phyloP scores from a whole-genome alignment of 1,284 basidiomycete genomes.

The Crucibulum parvulum region DNA sequence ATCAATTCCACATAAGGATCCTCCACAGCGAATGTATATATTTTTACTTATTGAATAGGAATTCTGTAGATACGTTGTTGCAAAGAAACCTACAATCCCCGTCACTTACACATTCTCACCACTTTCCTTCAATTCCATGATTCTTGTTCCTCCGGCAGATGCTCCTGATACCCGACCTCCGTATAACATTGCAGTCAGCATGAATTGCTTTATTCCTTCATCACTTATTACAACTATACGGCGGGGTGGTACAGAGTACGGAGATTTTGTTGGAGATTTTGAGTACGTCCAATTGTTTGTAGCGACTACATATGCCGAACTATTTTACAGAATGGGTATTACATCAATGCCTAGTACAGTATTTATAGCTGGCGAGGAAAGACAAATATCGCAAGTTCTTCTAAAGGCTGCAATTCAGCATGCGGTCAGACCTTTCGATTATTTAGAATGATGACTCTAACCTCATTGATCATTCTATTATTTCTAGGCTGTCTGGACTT shows the following conservation, averaged over 20 bases:
- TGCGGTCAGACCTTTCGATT: no score
- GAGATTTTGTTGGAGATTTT: slow-evolving; percentile 43
- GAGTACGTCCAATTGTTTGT: slow-evolving; percentile 32
- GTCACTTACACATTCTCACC: slow-evolving; percentile 37
- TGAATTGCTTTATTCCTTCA: slow-evolving; percentile 47
- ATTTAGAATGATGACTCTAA: no score
- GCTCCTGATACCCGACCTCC: slow-evolving; percentile 31
- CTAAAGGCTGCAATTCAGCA: no score
- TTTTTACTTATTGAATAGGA: no score
- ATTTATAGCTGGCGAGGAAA: no score
- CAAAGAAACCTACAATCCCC: slow-evolving; percentile 12
- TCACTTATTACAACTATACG: slow-evolving; percentile 44
- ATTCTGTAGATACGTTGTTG: background rate
- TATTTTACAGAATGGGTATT: slow-evolving; percentile 24
- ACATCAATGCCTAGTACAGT: slow-evolving; percentile 5
- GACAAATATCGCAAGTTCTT: no score
- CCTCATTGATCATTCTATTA: no score
- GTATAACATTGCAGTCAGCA: slow-evolving; percentile 43
- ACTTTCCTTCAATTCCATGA: slow-evolving; percentile 33
- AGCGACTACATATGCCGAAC: background rate
- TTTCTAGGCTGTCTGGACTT: no score
- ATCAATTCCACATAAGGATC: background rate
- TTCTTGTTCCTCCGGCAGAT: slow-evolving; percentile 30
- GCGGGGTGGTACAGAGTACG: slow-evolving; percentile 34
- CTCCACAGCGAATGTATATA: background rate